Evolutionary conservation across 768 basidiomycete genomes (phyloP).

Genomic region (Rhodosporidiobolus odoratus): DNA sequence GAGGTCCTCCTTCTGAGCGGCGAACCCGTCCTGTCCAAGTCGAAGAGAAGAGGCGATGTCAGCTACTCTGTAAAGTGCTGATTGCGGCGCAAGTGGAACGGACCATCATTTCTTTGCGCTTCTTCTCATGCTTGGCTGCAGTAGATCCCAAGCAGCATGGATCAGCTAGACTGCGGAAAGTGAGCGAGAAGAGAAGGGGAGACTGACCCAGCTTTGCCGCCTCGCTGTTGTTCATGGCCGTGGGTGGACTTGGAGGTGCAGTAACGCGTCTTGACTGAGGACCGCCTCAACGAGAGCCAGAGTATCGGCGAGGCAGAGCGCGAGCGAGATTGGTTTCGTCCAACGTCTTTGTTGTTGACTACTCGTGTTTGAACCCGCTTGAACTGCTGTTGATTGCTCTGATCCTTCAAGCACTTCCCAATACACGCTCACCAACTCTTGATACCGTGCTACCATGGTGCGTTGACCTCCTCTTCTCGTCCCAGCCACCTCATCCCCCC

Average conservation of each 20-base stretch:
- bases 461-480: not conserved
- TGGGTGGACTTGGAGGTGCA: not conserved
- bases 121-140: slow-evolving; percentile 37
- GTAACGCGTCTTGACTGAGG: too few species aligned
- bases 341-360: too few species aligned
- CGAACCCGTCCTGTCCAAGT: slow-evolving; percentile 33
- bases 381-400: too few species aligned
- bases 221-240: not conserved
- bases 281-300: too few species aligned
- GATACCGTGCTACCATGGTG: not conserved
- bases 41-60: not conserved
- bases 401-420: not conserved
- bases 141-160: not conserved
- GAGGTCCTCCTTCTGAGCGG: slow-evolving; percentile 34
- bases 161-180: not conserved
- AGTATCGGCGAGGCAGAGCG: not conserved
- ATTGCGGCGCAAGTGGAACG: not conserved
- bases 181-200: not conserved
- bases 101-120: slow-evolving; percentile 39
- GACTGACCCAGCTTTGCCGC: slow-evolving; percentile 1
- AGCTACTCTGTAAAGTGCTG: not conserved
- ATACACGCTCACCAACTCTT: not conserved
- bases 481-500: not conserved
- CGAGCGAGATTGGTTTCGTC: not conserved
- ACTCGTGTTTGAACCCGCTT: not conserved